Percentiles rank a stretch among this genome's conserved stretches.
phyloP scores from a whole-genome alignment of 345 rosid species.

The Kandelia obovata region DNA sequence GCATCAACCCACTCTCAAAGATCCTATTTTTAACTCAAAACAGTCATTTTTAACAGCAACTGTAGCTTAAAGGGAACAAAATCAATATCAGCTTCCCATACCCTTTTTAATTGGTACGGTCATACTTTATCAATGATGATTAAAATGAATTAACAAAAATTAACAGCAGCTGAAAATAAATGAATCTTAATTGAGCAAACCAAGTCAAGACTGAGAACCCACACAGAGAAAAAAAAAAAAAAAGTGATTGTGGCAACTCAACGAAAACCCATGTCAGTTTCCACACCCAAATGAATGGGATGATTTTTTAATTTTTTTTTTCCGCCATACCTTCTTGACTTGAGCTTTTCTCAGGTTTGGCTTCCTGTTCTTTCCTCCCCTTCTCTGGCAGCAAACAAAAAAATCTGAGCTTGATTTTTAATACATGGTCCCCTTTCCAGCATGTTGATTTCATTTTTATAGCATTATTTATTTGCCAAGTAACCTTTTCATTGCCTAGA shows the following conservation, averaged over 20 bases:
- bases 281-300: not conserved
- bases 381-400: not conserved
- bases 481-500: not conserved
- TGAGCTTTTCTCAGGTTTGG: slow-evolving; percentile 11
- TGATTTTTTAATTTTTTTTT: too few species aligned
- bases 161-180: not conserved
- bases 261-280: not conserved
- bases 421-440: not conserved
- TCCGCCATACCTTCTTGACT: slow-evolving; percentile 20
- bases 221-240: too few species aligned
- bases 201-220: not conserved
- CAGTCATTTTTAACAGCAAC: not conserved
- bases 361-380: not conserved
- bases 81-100: not conserved
- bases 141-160: not conserved
- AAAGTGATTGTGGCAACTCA: not conserved
- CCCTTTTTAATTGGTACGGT: not conserved
- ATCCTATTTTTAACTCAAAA: not conserved
- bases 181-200: not conserved
- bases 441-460: not conserved
- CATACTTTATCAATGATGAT: too few species aligned
- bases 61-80: not conserved
- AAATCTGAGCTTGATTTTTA: not conserved
- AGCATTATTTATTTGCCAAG: not conserved
- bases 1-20: slow-evolving; percentile 6